Conservation (phyloP, 108 stramenopile genomes). For the Nitzschia sp. region DNA sequence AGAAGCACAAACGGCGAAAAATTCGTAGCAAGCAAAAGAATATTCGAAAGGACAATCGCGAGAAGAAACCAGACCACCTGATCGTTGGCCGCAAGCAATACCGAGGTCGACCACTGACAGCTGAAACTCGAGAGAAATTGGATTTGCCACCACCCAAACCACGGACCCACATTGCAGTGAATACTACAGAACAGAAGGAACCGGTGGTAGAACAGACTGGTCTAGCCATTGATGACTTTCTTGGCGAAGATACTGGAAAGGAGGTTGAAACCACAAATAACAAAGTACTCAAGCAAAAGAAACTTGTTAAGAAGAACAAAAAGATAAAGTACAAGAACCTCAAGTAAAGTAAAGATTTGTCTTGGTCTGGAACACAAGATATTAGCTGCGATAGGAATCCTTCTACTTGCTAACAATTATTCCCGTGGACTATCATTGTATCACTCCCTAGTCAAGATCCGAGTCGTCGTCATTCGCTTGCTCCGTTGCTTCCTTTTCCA, state of each 20-base stretch:
- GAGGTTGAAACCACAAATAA: not conserved
- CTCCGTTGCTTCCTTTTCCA: conserved; percentile 69
- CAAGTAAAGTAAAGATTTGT: too few relatives aligned
- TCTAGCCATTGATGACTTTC: conserved; percentile 42
- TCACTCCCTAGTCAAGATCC: conserved; percentile 38
- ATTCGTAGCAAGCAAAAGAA: conserved; percentile 83
- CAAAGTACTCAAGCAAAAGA: conserved; percentile 1
- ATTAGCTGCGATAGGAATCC: too few relatives aligned
- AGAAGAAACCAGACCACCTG: conserved; percentile 69
- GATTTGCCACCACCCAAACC: conserved; percentile 32
- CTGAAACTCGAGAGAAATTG: conserved; percentile 58
- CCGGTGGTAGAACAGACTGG: conserved; percentile 10
- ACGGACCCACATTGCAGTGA: conserved; percentile 16
- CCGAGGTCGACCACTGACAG: conserved; percentile 66
- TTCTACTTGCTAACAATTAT: too few relatives aligned
- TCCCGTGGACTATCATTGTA: not conserved
- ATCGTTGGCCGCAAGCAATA: conserved; percentile 47
- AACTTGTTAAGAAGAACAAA: conserved; percentile 24
- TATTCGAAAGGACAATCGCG: conserved; percentile 76
- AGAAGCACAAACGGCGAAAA: conserved; percentile 44
- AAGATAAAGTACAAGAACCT: conserved; percentile 42
- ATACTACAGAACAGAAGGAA: not conserved
- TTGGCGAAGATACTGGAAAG: conserved; percentile 13
- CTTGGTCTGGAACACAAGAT: too few relatives aligned
- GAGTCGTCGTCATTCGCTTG: conserved; percentile 38